Conservation (phyloP, 2,329 filamentous ascomycete species). For the Dactylellina haptotyla region DNA sequence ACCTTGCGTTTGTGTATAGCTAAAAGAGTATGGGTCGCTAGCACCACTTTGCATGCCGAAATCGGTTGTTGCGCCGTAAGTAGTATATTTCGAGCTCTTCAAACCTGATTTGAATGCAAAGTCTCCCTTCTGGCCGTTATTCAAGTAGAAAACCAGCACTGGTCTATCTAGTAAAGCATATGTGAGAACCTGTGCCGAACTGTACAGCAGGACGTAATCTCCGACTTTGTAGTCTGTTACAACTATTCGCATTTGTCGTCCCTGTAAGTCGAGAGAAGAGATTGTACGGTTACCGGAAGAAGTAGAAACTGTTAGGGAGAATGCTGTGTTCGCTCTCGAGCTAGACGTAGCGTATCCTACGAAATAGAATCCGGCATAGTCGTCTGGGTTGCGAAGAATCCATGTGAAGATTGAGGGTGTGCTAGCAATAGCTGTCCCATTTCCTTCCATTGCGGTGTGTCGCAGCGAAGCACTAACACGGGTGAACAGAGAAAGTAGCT, state of each 20-base stretch:
- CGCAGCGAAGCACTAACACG: slow-evolving; percentile 66
- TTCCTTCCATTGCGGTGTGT: slow-evolving; percentile 68
- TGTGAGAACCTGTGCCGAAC: slow-evolving; percentile 66
- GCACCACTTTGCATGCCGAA: slow-evolving; percentile 54
- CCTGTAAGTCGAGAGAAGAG: slow-evolving; percentile 65
- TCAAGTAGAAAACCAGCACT: slow-evolving; percentile 66
- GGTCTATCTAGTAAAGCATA: slow-evolving; percentile 65
- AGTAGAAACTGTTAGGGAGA: slow-evolving; percentile 65
- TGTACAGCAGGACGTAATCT: slow-evolving; percentile 65
- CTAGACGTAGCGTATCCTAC: slow-evolving; percentile 64
- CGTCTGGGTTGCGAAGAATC: slow-evolving; percentile 65
- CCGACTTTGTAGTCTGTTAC: slow-evolving; percentile 68
- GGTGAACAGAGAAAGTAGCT: slow-evolving; percentile 67
- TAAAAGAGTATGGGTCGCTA: slow-evolving; percentile 60
- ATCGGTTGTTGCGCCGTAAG: slow-evolving; percentile 60
- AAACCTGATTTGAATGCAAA: slow-evolving; percentile 65
- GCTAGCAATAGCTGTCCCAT: slow-evolving; percentile 65
- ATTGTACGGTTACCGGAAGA: slow-evolving; percentile 62
- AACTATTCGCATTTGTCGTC: slow-evolving; percentile 68
- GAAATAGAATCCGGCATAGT: slow-evolving; percentile 66
- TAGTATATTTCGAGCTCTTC: slow-evolving; percentile 61
- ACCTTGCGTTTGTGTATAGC: slow-evolving; percentile 65
- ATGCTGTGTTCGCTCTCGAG: slow-evolving; percentile 64
- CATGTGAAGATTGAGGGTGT: slow-evolving; percentile 64
- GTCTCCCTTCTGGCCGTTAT: slow-evolving; percentile 65